Conservation (phyloP, 306 rosid genomes). For the Cucurbita argyrosperma region DNA sequence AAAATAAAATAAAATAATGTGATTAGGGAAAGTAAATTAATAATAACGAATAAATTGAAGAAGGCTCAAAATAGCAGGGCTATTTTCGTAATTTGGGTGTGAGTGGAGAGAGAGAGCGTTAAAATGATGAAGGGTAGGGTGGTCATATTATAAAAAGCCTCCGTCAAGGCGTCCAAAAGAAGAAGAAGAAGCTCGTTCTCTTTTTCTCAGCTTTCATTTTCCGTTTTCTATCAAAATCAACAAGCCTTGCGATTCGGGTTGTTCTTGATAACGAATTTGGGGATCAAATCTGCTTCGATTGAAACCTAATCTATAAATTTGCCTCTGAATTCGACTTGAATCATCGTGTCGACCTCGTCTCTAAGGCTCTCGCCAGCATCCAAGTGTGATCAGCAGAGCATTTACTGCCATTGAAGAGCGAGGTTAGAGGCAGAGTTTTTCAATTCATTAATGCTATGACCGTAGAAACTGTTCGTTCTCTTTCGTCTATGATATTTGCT, state of each 20-base stretch:
- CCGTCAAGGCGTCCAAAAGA: background rate
- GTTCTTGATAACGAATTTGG: background rate
- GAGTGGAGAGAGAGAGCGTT: background rate
- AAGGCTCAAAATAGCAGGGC: background rate
- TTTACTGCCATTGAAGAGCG: slow-evolving; percentile 10
- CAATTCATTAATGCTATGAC: background rate
- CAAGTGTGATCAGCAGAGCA: slow-evolving; percentile 3
- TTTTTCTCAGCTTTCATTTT: background rate
- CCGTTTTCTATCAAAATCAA: background rate
- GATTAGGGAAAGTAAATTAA: background rate
- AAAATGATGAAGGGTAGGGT: background rate
- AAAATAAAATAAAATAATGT: background rate
- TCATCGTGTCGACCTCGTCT: background rate
- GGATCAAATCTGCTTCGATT: background rate
- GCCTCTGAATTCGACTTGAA: background rate
- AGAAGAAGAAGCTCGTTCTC: background rate
- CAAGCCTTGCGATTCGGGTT: background rate
- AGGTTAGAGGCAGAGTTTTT: slow-evolving; percentile 20
- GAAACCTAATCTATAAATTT: background rate
- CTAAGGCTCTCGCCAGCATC: background rate
- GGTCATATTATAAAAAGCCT: background rate
- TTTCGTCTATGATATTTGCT: background rate
- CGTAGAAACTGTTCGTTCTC: background rate
- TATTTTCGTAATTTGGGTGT: background rate
- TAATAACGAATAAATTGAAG: no score